These are phyloP conservation scores for Zygosaccharomyces sapae DNA, from an alignment of 1,139 yeast species.

Conservation along the genomic window DNA sequence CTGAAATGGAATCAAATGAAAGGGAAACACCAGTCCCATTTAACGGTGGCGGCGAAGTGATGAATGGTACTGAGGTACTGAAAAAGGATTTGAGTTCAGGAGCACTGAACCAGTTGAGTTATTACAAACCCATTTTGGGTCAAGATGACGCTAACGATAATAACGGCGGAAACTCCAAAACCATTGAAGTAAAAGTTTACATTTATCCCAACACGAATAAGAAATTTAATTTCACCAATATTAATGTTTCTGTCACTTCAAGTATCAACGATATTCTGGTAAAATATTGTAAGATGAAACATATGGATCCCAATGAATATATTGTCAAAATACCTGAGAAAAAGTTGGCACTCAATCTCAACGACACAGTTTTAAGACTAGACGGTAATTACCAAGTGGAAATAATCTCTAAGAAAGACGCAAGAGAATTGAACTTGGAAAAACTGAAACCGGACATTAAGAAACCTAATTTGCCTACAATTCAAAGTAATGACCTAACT, in stretches of 20 bases:
- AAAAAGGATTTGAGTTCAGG: constrained; percentile 3
- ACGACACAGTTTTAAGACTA: constrained; percentile 38
- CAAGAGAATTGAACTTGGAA: constrained; percentile 29
- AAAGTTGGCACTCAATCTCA: constrained; percentile 31
- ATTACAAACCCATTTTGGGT: constrained; percentile 37
- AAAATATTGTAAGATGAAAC: constrained; percentile 35
- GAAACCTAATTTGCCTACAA: constrained; percentile 33
- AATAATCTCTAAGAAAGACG: constrained; percentile 33
- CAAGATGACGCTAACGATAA: constrained; percentile 24
- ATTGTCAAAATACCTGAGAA: constrained; percentile 35
- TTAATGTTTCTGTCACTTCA: constrained; percentile 36
- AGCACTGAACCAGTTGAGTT: constrained; percentile 35
- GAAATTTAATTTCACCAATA: constrained; percentile 26
- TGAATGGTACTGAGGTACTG: constrained; percentile 7
- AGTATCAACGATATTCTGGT: constrained; percentile 37
- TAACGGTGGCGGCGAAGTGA: constrained; percentile 34
- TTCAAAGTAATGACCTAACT: constrained; percentile 35
- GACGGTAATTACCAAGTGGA: constrained; percentile 37
- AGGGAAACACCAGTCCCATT: constrained; percentile 52
- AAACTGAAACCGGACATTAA: constrained; percentile 27
- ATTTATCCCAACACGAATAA: constrained; percentile 35
- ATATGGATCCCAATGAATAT: constrained; percentile 36
- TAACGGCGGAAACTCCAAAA: constrained; percentile 26
- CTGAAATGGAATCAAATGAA: constrained; percentile 39
- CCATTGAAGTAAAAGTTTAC: constrained; percentile 33